Evolutionary conservation across 2,329 filamentous ascomycete species (phyloP), one percentile per base, ranked within the genome.

Genomic region (Myriosclerotinia curreyana): DNA sequence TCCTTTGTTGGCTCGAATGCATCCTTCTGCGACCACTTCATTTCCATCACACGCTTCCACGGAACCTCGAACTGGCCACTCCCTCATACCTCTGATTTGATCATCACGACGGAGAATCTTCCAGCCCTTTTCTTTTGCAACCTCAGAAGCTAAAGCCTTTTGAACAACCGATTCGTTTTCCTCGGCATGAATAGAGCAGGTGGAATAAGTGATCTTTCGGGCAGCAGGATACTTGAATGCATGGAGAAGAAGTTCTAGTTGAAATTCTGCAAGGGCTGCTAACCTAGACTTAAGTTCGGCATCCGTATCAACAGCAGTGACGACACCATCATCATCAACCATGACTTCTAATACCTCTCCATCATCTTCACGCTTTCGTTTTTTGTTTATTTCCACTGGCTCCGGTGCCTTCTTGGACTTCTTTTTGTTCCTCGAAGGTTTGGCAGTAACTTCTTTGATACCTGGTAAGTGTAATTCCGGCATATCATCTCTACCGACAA

Each of bases 141-240:
- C 76, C 0, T 85, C 79, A 0, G 91, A 94, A 8, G 76, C 75
- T 46, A 98, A 79, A 0, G 91, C 89, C 54, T 83, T 82, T 64
- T 88, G 77, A 0, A 97, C 92, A 0, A 98, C 93, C 1, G 83
- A 77, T 76, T 99, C 95, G 71, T 99, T 98, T 75, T 99, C 95
- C 69, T 90, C 84, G 0, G 85, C 83, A 74, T 98, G 88, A 2
- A 96, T 79, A 0, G 94, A 98, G 75, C 95, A 99, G 0, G 95
- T 98, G 42, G 92, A 96, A 75, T 98, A 99, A 0, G 91, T 93
- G 51, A 98, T 87, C 69, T 86, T 88, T 15, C 75, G 82, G 0
- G 91, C 92, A 1, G 83, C 80, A 0, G 92, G 88, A 70, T 98
- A 99, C 28, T 79, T 77, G 76, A 98, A 88, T 0, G 95, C 93